Conservation (phyloP, 257 asterid species). For the Salvia splendens region DNA sequence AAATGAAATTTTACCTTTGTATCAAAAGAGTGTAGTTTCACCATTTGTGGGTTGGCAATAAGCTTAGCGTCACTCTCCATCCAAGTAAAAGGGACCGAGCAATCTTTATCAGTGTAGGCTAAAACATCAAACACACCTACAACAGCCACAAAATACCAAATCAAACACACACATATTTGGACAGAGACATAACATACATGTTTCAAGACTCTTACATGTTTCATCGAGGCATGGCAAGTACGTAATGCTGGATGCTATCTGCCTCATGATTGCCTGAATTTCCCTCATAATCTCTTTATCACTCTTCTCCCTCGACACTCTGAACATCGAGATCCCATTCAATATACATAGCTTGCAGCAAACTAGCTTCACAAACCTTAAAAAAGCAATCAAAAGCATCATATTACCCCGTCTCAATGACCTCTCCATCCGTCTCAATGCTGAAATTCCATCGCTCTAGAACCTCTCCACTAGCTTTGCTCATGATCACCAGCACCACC, state of each 20-base stretch:
- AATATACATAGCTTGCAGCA: not conserved
- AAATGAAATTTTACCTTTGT: slow-evolving; percentile 60
- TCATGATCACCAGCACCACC: slow-evolving; percentile 89
- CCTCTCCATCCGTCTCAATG: slow-evolving; percentile 74
- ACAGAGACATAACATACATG: not conserved
- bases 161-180: not conserved
- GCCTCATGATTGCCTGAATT: slow-evolving; percentile 96
- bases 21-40: slow-evolving; percentile 87
- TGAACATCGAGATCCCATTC: slow-evolving; percentile 34
- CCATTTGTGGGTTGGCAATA: slow-evolving; percentile 92
- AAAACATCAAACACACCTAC: slow-evolving; percentile 85
- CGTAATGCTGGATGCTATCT: slow-evolving; percentile 89
- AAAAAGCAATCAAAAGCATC: not conserved
- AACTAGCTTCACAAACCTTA: not conserved
- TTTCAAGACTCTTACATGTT: slow-evolving; percentile 53
- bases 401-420: slow-evolving; percentile 78
- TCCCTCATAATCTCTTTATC: slow-evolving; percentile 95
- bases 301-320: slow-evolving; percentile 84
- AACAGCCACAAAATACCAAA: not conserved
- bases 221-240: slow-evolving; percentile 95
- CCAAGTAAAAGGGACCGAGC: slow-evolving; percentile 87
- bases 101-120: slow-evolving; percentile 87
- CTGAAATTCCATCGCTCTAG: slow-evolving; percentile 97
- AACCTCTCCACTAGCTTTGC: slow-evolving; percentile 81
- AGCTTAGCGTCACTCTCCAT: slow-evolving; percentile 92